Evolutionary conservation across 148 eudicot genomes (phyloP).

Genomic region (Drosera capensis): DNA sequence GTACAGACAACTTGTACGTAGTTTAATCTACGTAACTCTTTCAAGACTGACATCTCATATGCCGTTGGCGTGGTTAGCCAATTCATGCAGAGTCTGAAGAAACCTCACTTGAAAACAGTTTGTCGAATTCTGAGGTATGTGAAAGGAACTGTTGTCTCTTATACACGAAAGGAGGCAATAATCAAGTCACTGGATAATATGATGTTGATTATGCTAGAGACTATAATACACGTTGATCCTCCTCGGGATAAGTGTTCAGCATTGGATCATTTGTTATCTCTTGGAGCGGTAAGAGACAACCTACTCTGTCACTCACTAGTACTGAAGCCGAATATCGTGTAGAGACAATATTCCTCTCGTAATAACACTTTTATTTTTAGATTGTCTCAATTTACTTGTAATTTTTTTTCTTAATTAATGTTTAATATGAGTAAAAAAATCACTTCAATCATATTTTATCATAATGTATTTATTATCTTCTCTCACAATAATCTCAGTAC

Average conservation of each 20-base stretch:
- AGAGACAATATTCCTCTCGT: too few species aligned
- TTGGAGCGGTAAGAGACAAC: background rate
- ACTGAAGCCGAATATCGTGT: too few species aligned
- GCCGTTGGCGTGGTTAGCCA: slow-evolving; percentile 4
- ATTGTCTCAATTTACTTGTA: too few species aligned
- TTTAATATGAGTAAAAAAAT: too few species aligned
- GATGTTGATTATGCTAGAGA: background rate
- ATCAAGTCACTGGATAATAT: background rate
- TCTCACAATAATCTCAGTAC: too few species aligned
- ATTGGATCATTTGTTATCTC: background rate
- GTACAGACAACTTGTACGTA: slow-evolving; percentile 5
- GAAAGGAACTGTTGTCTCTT: background rate
- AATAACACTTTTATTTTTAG: too few species aligned
- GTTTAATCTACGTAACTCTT: slow-evolving; percentile 5
- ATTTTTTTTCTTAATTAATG: too few species aligned
- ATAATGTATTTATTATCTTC: too few species aligned
- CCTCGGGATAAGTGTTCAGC: background rate
- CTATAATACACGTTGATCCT: background rate
- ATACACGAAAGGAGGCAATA: background rate
- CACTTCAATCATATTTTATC: too few species aligned
- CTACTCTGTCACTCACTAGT: too few species aligned
- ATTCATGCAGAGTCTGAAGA: slow-evolving; percentile 8
- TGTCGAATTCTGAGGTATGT: slow-evolving; percentile 3
- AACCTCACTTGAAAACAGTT: slow-evolving; percentile 7
- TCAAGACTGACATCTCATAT: slow-evolving; percentile 2